Percentiles rank a stretch among this genome's conserved stretches.
Evolutionary conservation across 352 stramenopile genomes (phyloP).

Genomic region (Globisporangium perplexum): DNA sequence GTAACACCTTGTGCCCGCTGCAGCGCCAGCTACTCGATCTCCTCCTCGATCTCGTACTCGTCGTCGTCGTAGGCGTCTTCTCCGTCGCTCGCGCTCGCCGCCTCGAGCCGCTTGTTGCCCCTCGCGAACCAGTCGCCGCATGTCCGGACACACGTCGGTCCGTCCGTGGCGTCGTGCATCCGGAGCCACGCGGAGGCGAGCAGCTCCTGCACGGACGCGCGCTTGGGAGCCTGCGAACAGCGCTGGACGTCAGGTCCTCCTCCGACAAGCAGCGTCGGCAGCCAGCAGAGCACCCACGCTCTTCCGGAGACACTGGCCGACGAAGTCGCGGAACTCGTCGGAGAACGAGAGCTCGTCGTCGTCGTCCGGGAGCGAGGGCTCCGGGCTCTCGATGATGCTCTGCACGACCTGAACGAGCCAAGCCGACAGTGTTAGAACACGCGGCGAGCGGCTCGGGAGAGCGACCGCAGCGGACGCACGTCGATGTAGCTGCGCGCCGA

Average conservation of each 20-base stretch:
- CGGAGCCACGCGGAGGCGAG: slow-evolving; percentile 48
- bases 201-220: slow-evolving; percentile 53
- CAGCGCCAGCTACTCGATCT: slow-evolving; percentile 18
- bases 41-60: slow-evolving; percentile 53
- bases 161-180: slow-evolving; percentile 37
- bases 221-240: slow-evolving; percentile 33
- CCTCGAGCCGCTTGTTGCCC: background rate
- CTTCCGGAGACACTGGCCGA: slow-evolving; percentile 59
- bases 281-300: slow-evolving; percentile 23
- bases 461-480: slow-evolving; percentile 15
- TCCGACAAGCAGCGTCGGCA: no score
- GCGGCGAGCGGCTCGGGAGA: background rate
- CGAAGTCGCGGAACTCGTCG: slow-evolving; percentile 46
- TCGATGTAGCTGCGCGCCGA: slow-evolving; percentile 63
- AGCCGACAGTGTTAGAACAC: background rate
- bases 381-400: slow-evolving; percentile 60
- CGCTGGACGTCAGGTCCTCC: background rate
- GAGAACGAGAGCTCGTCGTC: slow-evolving; percentile 30
- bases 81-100: slow-evolving; percentile 1
- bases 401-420: slow-evolving; percentile 43
- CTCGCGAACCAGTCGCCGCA: slow-evolving; percentile 31
- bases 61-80: slow-evolving; percentile 25
- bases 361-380: slow-evolving; percentile 34
- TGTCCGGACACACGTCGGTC: slow-evolving; percentile 16
- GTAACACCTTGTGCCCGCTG: no score